Base-by-base conservation (phyloP, 2,329 filamentous ascomycete species). In the Aspergillus sp. region DNA sequence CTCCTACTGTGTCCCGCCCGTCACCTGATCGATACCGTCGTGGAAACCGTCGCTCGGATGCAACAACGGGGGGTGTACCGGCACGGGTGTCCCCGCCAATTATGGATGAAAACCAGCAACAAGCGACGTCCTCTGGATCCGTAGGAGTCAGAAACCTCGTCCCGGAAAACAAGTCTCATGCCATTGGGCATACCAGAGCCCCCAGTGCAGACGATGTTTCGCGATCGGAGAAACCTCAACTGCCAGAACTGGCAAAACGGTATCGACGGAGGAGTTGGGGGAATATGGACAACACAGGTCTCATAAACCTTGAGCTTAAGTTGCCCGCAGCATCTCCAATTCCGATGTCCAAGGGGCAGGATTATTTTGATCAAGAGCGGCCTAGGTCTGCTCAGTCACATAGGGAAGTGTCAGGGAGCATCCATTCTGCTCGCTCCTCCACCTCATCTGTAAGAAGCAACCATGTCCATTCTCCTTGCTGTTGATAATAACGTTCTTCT, bases 1-100 rank as follows among this genome's bases (percentile, higher is more conserved):
- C 73, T n/a, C 79, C 82, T 52, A 82, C 87, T 42, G 79, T 82
- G 4, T 75, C 80, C 46, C 92, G 91, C 68, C 80, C 87, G 20
- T 86, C 89, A 1, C 90, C 91, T 1, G 92, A 96, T 72, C 86
- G 93, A 58, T 97, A 97, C 72, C 85, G 92, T 66, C 88, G 92
- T 59, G 81, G 81, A 55, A 80, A 83, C 57, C 83, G 84, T 64
- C 80, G 84, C 59, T 75, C 78, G 15, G 85, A 86, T 64, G 82
- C 77, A 40, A 40, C 63, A 17, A 41, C 61, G 3, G 34, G 45
- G 17, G 39, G 53, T 11, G 17, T 57, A 33, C 49, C 57, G 34
- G 47, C 52, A 20, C 62, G 53, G 24, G 11, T 33, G 30, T 48
- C 52, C 15, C 41, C 56, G 4, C 44, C 51, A 11, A 54, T 61